A percentile compares a stretch with the other conserved stretches of the same genome.
Conservation (phyloP, 345 rosid species). For the Dipteronia dyeriana region DNA sequence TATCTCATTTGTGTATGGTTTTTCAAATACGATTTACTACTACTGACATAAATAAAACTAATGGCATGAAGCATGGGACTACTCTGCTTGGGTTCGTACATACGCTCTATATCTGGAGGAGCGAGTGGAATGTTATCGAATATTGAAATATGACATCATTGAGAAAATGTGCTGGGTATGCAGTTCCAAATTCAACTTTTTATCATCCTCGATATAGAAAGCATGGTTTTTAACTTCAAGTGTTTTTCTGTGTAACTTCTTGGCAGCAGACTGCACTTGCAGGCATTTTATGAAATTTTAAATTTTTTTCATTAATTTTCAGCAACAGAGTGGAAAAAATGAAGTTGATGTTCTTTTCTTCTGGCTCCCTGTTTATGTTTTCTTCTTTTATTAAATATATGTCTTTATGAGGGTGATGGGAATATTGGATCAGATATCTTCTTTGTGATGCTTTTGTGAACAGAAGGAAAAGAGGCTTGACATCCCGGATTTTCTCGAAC, state of each 20-base stretch:
- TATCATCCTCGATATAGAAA: background rate
- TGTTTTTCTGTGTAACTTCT: too few species aligned
- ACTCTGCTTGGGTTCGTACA: constrained; percentile 42
- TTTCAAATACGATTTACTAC: background rate
- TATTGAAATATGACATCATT: constrained; percentile 34
- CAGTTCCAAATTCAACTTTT: background rate
- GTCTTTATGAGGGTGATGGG: background rate
- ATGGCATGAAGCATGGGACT: constrained; percentile 43
- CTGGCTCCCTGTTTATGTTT: background rate
- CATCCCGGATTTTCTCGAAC: constrained; percentile 29
- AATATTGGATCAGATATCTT: constrained; percentile 1
- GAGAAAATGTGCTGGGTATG: constrained; percentile 31
- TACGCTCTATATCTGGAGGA: constrained; percentile 48
- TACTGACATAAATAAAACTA: constrained; percentile 5
- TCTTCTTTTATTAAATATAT: background rate
- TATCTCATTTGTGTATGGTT: background rate
- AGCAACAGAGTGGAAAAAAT: too few species aligned
- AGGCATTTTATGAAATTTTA: too few species aligned
- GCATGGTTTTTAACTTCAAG: too few species aligned
- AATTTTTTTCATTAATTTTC: too few species aligned
- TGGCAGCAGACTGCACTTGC: too few species aligned
- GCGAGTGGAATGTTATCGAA: constrained; percentile 34
- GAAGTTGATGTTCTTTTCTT: background rate
- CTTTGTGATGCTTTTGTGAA: constrained; percentile 6
- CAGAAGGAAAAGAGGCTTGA: constrained; percentile 31